phyloP scores from a whole-genome alignment of 2,329 filamentous ascomycete genomes.

The Botrytis fragariae region DNA sequence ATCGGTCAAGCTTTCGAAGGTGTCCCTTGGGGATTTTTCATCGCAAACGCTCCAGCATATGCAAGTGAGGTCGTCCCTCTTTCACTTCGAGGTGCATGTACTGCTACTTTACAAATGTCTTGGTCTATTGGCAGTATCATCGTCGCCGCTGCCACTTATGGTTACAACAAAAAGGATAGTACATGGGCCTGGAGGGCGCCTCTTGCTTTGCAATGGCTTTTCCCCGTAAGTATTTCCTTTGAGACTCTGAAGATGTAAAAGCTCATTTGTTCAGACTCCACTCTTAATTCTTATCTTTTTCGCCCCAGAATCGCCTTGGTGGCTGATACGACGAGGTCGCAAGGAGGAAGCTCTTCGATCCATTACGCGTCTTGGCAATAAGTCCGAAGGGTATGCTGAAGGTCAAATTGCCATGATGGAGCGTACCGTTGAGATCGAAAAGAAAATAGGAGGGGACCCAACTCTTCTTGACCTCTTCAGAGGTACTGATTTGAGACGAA shows the following conservation, averaged over 20 bases:
- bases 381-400: conserved; percentile 46
- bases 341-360: conserved; percentile 43
- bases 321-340: conserved; percentile 47
- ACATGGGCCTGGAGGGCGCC: conserved; percentile 47
- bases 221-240: conserved; percentile 36
- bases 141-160: conserved; percentile 55
- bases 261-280: conserved; percentile 39
- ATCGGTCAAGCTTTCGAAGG: conserved; percentile 48
- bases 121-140: conserved; percentile 63
- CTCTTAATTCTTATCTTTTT: conserved; percentile 49
- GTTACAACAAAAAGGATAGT: conserved; percentile 45
- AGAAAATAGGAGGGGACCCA: conserved; percentile 45
- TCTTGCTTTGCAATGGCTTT: conserved; percentile 53
- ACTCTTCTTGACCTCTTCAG: conserved; percentile 52
- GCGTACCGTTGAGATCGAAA: conserved; percentile 57
- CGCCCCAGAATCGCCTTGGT: conserved; percentile 50
- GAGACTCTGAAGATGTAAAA: not conserved
- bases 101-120: conserved; percentile 64
- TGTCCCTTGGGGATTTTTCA: conserved; percentile 64
- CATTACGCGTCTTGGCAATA: conserved; percentile 40
- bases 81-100: conserved; percentile 54
- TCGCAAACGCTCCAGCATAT: conserved; percentile 63
- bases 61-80: conserved; percentile 61
- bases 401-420: conserved; percentile 56
- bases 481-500: conserved; percentile 54